These are phyloP conservation scores for Phylloboletellus chloephorus DNA, from an alignment of 1,284 basidiomycete species.

Conservation along the genomic window DNA sequence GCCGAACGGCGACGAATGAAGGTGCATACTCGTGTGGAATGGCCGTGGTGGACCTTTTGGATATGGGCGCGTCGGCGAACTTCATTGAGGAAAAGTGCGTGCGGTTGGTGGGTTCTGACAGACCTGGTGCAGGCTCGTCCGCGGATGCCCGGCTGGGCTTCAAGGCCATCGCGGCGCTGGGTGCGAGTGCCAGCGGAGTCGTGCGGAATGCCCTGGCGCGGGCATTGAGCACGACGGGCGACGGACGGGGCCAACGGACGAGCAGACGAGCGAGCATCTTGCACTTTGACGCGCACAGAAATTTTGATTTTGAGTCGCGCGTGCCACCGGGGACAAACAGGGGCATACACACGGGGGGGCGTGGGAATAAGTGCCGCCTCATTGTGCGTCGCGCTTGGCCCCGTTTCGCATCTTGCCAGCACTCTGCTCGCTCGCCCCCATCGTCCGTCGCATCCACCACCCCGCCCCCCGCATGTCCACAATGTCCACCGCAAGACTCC, in stretches of 20 bases:
- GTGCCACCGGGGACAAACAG: constrained; percentile 23
- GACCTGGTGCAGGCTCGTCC: constrained; percentile 5
- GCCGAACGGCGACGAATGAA: constrained; percentile 2
- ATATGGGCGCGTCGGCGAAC: constrained; percentile 29
- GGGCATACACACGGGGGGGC: constrained; percentile 16
- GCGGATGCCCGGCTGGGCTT: constrained; percentile 7
- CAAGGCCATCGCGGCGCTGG: constrained; percentile 10
- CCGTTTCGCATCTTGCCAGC: constrained; percentile 18
- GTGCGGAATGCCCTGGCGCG: constrained; percentile 15
- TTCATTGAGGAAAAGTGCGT: constrained; percentile 27
- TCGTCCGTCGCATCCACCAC: constrained; percentile 10
- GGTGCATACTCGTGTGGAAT: constrained; percentile 39
- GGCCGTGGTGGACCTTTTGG: constrained; percentile 32
- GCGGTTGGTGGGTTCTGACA: constrained; percentile 16
- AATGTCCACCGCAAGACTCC: constrained; percentile 45
- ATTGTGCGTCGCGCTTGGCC: constrained; percentile 26
- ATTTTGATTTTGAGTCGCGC: background rate
- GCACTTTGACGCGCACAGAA: background rate
- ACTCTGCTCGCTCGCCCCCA: constrained; percentile 9
- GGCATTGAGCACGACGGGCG: constrained; percentile 12
- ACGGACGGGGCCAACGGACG: constrained; percentile 22
- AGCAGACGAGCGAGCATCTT: constrained; percentile 28
- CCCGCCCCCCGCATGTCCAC: constrained; percentile 1
- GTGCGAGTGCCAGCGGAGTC: constrained; percentile 10
- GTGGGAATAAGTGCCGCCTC: constrained; percentile 25